phyloP scores from a whole-genome alignment of 2,329 filamentous ascomycete species.

The Tolypocladium pustulatum region DNA sequence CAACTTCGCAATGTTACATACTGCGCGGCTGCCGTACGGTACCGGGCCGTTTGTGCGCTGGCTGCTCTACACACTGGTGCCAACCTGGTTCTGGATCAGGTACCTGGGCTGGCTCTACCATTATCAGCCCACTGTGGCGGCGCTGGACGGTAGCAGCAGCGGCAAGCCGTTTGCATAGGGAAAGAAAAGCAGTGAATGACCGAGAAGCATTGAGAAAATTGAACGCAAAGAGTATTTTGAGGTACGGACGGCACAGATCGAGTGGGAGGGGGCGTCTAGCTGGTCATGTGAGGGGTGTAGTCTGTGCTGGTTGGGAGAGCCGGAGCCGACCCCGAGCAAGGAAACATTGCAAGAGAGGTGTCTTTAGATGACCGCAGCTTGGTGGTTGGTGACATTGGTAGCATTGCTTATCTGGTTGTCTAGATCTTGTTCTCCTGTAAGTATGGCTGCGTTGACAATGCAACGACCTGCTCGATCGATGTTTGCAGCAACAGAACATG shows the following conservation, averaged over 20 bases:
- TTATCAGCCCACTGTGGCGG: conserved; percentile 6
- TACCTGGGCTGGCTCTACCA: conserved; percentile 9
- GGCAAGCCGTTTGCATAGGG: not conserved
- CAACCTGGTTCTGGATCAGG: conserved; percentile 7
- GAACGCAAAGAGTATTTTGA: not conserved
- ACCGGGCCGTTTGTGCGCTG: conserved; percentile 5
- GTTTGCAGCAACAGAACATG: not conserved
- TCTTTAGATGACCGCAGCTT: not conserved
- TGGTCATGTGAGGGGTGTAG: not conserved
- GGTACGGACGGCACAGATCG: not conserved
- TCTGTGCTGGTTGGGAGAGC: not conserved
- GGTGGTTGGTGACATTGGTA: not conserved
- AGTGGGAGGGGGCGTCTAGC: not conserved
- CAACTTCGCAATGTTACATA: conserved; percentile 7
- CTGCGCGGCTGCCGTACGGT: conserved; percentile 7
- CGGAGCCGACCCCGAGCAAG: not conserved
- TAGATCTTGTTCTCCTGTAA: not conserved
- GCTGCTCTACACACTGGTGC: conserved; percentile 8
- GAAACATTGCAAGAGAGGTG: not conserved
- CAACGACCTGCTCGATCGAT: not conserved
- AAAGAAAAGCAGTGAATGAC: not conserved
- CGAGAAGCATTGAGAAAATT: not conserved
- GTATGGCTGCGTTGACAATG: not conserved
- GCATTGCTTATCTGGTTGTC: not conserved
- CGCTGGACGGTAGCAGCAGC: not conserved